phyloP scores from a whole-genome alignment of 2,329 filamentous ascomycete genomes.

The Mycogone perniciosa region DNA sequence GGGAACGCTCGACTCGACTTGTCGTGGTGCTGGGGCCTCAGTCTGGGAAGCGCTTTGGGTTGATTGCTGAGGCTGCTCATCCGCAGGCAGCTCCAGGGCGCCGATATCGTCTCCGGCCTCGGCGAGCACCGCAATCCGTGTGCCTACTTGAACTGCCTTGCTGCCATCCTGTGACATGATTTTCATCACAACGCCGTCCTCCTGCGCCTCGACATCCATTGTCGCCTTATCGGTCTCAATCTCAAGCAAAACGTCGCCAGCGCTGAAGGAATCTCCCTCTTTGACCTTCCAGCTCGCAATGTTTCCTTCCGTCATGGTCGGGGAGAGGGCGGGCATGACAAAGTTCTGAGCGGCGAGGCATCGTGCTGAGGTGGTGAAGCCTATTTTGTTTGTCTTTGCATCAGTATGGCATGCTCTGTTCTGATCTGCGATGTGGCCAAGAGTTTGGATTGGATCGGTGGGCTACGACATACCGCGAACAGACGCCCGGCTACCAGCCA shows the following conservation, averaged over 20 bases:
- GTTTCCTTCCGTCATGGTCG: slow-evolving; percentile 91
- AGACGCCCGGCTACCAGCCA: slow-evolving; percentile 43
- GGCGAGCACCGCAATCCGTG: slow-evolving; percentile 75
- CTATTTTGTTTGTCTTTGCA: slow-evolving; percentile 32
- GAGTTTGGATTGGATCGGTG: neutral
- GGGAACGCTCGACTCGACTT: slow-evolving; percentile 27
- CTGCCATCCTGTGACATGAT: slow-evolving; percentile 67
- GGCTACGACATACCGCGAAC: slow-evolving; percentile 47
- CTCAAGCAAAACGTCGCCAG: slow-evolving; percentile 82
- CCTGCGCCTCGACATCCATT: slow-evolving; percentile 92
- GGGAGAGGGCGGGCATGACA: slow-evolving; percentile 84
- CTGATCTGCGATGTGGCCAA: neutral
- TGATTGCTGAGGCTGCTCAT: slow-evolving; percentile 46
- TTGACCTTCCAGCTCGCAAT: slow-evolving; percentile 81
- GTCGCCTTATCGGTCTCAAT: slow-evolving; percentile 93
- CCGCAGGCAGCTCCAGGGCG: slow-evolving; percentile 66
- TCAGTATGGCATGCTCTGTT: too few species aligned
- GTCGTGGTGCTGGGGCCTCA: neutral
- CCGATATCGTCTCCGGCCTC: slow-evolving; percentile 74
- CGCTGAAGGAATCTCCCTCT: slow-evolving; percentile 75
- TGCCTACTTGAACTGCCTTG: slow-evolving; percentile 72
- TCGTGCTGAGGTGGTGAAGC: slow-evolving; percentile 56
- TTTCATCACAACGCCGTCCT: slow-evolving; percentile 80
- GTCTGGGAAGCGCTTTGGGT: slow-evolving; percentile 18
- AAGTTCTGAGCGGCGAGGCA: slow-evolving; percentile 75